phyloP scores from a whole-genome alignment of 1,139 yeast species.

The Candida mesenterica region DNA sequence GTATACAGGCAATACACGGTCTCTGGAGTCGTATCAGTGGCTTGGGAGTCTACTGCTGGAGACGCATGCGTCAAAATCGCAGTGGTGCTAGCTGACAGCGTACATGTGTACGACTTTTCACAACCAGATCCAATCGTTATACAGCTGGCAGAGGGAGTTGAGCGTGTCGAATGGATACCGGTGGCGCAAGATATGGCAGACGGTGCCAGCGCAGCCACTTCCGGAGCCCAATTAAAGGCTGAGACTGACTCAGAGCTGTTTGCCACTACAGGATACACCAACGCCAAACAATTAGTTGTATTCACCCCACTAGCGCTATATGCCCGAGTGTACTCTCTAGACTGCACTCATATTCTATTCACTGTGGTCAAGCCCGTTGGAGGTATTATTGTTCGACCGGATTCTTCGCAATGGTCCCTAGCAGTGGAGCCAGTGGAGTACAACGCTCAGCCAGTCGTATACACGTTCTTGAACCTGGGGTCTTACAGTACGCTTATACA shows the following conservation, averaged over 20 bases:
- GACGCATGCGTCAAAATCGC: constrained; percentile 8
- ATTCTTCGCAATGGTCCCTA: constrained; percentile 30
- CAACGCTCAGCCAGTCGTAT: constrained; percentile 22
- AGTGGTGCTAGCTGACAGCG: constrained; percentile 2
- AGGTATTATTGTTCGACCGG: constrained; percentile 19
- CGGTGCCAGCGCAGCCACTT: neutral
- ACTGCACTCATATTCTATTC: constrained; percentile 34
- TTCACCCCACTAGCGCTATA: constrained; percentile 29
- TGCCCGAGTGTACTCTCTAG: constrained; percentile 38
- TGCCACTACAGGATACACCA: constrained; percentile 31
- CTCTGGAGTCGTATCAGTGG: neutral
- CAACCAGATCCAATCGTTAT: constrained; percentile 29
- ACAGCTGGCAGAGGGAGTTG: constrained; percentile 30
- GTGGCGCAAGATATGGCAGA: neutral
- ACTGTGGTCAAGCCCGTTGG: constrained; percentile 32
- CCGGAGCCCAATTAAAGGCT: no score
- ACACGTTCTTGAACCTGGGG: constrained; percentile 39
- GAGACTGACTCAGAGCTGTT: constrained; percentile 6
- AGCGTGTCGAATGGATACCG: constrained; percentile 35
- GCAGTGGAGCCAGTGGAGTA: constrained; percentile 16
- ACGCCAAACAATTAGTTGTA: constrained; percentile 34
- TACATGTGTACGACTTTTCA: constrained; percentile 6
- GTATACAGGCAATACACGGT: neutral
- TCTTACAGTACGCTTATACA: constrained; percentile 22
- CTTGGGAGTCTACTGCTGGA: constrained; percentile 3